Evolutionary conservation across 768 basidiomycete species (phyloP).

Genomic region (Amanita jacksonii): DNA sequence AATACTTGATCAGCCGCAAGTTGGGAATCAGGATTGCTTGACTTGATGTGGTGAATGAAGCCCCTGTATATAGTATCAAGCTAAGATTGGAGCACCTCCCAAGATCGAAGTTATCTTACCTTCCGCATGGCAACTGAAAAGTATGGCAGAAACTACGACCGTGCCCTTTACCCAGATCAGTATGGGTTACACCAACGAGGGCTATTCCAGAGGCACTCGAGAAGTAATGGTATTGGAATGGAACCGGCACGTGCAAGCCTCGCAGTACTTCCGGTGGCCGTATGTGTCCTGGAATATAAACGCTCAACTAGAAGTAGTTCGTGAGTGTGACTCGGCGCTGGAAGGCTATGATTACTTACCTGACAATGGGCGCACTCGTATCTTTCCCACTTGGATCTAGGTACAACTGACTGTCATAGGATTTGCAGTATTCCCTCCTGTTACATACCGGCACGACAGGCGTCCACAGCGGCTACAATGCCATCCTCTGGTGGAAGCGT

Average conservation of each 20-base stretch:
- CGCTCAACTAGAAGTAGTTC: background rate
- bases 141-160: constrained; percentile 27
- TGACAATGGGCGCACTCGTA: constrained; percentile 62
- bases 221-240: constrained; percentile 24
- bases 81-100: background rate
- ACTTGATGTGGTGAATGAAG: constrained; percentile 48
- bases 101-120: constrained; percentile 25
- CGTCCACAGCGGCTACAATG: constrained; percentile 64
- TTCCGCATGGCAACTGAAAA: constrained; percentile 38
- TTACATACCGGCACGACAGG: constrained; percentile 57
- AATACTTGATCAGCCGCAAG: constrained; percentile 53
- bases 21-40: constrained; percentile 27
- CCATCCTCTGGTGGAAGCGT: constrained; percentile 54
- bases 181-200: constrained; percentile 10
- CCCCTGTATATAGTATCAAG: constrained; percentile 32
- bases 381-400: constrained; percentile 62
- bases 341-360: constrained; percentile 32
- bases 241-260: constrained; percentile 20
- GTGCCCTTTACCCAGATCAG: constrained; percentile 12
- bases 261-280: constrained; percentile 27
- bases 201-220: constrained; percentile 22
- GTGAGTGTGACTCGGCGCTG: background rate
- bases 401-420: background rate
- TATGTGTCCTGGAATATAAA: constrained; percentile 18
- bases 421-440: background rate